A percentile compares a stretch with the other conserved stretches of the same genome.
phyloP scores from a whole-genome alignment of 495 filamentous ascomycete species.

The Podospora sp. region DNA sequence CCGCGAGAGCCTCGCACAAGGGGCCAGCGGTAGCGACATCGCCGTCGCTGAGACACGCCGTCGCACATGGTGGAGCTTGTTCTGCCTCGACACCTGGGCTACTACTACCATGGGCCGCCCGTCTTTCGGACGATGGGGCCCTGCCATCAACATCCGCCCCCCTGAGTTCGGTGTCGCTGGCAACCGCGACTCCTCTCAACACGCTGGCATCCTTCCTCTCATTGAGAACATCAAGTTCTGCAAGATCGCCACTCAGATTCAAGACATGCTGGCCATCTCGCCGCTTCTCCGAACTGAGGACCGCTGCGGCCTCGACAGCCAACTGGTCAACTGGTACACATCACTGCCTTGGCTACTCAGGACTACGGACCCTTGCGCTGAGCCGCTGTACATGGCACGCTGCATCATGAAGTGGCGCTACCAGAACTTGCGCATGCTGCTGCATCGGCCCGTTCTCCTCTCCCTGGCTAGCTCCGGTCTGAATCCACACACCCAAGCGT shows the following conservation, averaged over 20 bases:
- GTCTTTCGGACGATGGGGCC: slow-evolving; percentile 73
- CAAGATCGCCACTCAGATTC: slow-evolving; percentile 76
- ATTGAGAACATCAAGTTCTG: slow-evolving; percentile 80
- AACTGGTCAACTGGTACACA: slow-evolving; percentile 72
- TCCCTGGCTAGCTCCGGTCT: slow-evolving; percentile 69
- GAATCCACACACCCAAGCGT: slow-evolving; percentile 56
- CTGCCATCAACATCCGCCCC: slow-evolving; percentile 69
- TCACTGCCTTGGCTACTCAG: slow-evolving; percentile 71
- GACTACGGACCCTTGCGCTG: slow-evolving; percentile 68
- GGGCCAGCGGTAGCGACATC: slow-evolving; percentile 54
- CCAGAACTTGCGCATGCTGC: slow-evolving; percentile 75
- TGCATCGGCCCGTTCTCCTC: slow-evolving; percentile 75
- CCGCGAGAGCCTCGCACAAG: slow-evolving; percentile 64
- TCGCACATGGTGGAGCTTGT: slow-evolving; percentile 79
- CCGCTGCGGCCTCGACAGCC: slow-evolving; percentile 63
- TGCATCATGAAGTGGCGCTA: slow-evolving; percentile 84
- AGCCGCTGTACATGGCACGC: slow-evolving; percentile 67
- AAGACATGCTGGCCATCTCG: slow-evolving; percentile 71
- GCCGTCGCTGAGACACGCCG: slow-evolving; percentile 65
- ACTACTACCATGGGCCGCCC: slow-evolving; percentile 76
- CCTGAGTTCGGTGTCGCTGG: slow-evolving; percentile 59
- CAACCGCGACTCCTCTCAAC: slow-evolving; percentile 54
- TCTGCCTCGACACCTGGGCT: slow-evolving; percentile 80
- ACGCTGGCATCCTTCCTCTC: slow-evolving; percentile 67
- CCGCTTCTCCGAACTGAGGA: slow-evolving; percentile 68